A percentile compares a stretch with the other conserved stretches of the same genome.
These are phyloP conservation scores for Pleurotus sapidus DNA, from an alignment of 768 basidiomycete genomes.

Conservation along the genomic window DNA sequence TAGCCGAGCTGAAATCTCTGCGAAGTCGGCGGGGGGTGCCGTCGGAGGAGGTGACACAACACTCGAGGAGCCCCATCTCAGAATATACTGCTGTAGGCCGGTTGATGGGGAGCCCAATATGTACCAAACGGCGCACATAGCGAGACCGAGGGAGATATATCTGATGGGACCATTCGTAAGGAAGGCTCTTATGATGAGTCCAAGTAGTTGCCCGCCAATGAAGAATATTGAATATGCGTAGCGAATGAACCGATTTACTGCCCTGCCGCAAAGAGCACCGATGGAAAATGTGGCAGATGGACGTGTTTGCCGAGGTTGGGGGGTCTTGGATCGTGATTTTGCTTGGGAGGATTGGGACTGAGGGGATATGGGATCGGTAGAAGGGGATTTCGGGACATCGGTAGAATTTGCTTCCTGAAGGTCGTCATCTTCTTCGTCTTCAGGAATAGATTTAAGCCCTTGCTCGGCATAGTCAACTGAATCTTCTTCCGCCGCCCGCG, in stretches of 20 bases:
- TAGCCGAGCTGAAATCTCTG: slow-evolving; percentile 62
- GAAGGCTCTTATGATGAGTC: slow-evolving; percentile 28
- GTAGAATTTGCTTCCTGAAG: background rate
- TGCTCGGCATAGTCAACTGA: slow-evolving; percentile 44
- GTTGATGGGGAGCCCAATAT: slow-evolving; percentile 28
- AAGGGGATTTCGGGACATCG: slow-evolving; percentile 18
- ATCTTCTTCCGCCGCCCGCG: slow-evolving; percentile 30
- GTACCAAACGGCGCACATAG: slow-evolving; percentile 45
- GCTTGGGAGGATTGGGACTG: slow-evolving; percentile 19
- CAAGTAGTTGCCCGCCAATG: slow-evolving; percentile 21
- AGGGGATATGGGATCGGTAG: slow-evolving; percentile 22
- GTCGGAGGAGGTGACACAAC: slow-evolving; percentile 17
- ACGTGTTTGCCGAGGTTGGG: slow-evolving; percentile 21
- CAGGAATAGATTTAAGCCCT: slow-evolving; percentile 61
- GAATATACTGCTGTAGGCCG: background rate
- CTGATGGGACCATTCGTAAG: slow-evolving; percentile 42
- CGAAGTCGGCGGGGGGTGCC: slow-evolving; percentile 59
- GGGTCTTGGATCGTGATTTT: slow-evolving; percentile 25
- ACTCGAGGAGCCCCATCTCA: slow-evolving; percentile 15
- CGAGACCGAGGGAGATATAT: slow-evolving; percentile 38
- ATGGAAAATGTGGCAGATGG: slow-evolving; percentile 31
- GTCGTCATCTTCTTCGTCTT: slow-evolving; percentile 48
- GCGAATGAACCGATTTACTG: slow-evolving; percentile 30
- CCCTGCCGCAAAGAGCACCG: slow-evolving; percentile 39
- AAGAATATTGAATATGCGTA: slow-evolving; percentile 18